Evolutionary conservation across 495 filamentous ascomycete species (phyloP), one percentile per base, ranked within the genome.

Genomic region (Haplographium delicatum): DNA sequence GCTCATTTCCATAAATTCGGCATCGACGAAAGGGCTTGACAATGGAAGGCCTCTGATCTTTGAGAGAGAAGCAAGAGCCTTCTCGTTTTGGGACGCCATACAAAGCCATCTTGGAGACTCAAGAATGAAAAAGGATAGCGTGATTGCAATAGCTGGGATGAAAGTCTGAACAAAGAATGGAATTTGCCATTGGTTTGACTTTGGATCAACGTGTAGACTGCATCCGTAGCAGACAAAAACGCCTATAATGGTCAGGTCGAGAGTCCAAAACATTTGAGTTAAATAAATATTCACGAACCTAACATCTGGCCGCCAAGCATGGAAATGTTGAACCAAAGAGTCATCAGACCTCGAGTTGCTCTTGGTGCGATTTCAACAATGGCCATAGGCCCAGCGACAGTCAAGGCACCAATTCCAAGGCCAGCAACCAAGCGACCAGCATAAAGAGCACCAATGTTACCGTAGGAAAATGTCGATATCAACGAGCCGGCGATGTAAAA

Each of bases 361-460:
- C 77, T 75, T 1, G 83, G 83, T 0, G 83, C 72, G 53, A 80
- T 75, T 59, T 83, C 81, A 16, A 79, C 74, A 40, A 83, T 71
- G 59, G 83, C 83, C 3, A 73, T 57, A 26, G 72, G 72, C 50
- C 69, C 84, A 5, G 85, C 83, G 10, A 85, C 83, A 8, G 81
- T 77, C 0, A 82, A 85, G 60, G 44, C 47, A 0, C 77, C 84
- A 10, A 86, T 78, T 0, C 84, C 83, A 2, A 88, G 69, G 6
- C 84, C 83, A 5, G 80, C 81, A 33, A 88, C 72, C 51, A 88
- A 85, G 1, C 84, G 65, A 16, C 84, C 83, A 0, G 79, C 80
- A 59, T 86, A 86, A 9, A 86, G 75, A 51, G 76, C 76, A 20
- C 78, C 78, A 20, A 86, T 69, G 47, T 61, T 79, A 26, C 82